Base-by-base conservation (phyloP, 208 protist genomes). In the Crithidia expoeki region DNA sequence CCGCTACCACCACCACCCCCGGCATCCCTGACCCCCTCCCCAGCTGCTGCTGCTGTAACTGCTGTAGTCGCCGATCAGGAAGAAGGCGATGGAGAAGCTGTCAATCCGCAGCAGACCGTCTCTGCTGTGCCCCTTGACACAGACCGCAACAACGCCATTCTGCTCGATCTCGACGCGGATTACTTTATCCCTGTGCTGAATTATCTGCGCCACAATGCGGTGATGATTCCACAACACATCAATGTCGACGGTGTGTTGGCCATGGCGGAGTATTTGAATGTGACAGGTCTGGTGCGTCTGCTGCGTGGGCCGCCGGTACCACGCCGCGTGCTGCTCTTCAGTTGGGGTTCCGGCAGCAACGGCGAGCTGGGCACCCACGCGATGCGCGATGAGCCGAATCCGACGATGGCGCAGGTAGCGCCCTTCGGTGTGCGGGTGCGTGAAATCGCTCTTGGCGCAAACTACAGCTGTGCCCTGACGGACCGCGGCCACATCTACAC, bases 181-280 rank as follows among this genome's bases (percentile, higher is more conserved):
- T 94, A 90, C 78, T 96, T 96, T 56, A 47, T 65, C 0, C 89
- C 92, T 0, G 67, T 96, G 21, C 73, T 96, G 38, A 95, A 94
- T 74, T 96, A 91, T 58, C 74, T 96, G 33, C 76, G 92, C 3
- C 88, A 91, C 72, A 71, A 76, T 12, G 71, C 72, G 7, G 65
- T 93, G 25, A 73, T 92, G 59, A 84, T 95, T 46, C 88, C 88
- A 7, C 80, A 83, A 23, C 42, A 63, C 52, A 44, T 92, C 32
- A 71, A 65, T 56, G 62, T 73, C 27, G 52, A 47, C 23, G 92
- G 89, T 25, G 81, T 96, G n/a, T 74, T 90, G 28, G 88, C 88
- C 11, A 85, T 87, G 34, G 92, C 92, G 23, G 81, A 88, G 67
- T 93, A 94, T 67, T 64, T 96, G 27, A 85, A 88, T 58, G 76